A percentile compares a stretch with the other conserved stretches of the same genome.
Conservation (phyloP, 306 rosid species). For the Rosa multiflora region DNA sequence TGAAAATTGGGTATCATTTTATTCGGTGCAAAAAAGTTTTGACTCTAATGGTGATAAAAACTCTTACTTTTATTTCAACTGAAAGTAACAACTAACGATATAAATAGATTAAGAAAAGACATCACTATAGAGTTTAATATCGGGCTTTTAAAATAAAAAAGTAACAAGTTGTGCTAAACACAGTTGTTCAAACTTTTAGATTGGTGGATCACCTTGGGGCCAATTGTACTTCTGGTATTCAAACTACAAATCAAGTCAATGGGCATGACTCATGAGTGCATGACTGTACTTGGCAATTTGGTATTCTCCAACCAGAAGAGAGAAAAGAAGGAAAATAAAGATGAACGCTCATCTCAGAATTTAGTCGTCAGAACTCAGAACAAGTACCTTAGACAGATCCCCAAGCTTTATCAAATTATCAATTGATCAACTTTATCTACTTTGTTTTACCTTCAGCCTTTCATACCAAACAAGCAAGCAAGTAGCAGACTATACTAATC, state of each 20-base stretch:
- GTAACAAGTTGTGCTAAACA: not conserved
- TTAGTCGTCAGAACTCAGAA: conserved; percentile 26
- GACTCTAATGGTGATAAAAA: no score
- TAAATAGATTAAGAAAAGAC: no score
- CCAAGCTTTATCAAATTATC: not conserved
- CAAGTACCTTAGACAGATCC: conserved; percentile 26
- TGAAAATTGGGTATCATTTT: no score
- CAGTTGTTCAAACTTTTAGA: not conserved
- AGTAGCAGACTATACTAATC: not conserved
- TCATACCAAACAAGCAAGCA: not conserved
- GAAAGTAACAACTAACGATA: no score
- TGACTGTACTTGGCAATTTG: not conserved
- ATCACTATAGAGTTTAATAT: no score
- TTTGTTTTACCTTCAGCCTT: not conserved
- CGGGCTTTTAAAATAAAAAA: no score
- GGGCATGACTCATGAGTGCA: no score
- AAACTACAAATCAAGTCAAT: not conserved
- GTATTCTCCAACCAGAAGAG: not conserved
- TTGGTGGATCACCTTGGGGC: not conserved
- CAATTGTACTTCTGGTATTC: not conserved
- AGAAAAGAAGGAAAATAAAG: not conserved
- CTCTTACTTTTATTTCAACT: no score
- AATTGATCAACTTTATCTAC: not conserved
- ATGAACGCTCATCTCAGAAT: not conserved
- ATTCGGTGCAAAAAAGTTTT: no score